A percentile compares a stretch with the other conserved stretches of the same genome.
Evolutionary conservation across 2,329 filamentous ascomycete species (phyloP).

Genomic region (Dryadomyces quercivorus): DNA sequence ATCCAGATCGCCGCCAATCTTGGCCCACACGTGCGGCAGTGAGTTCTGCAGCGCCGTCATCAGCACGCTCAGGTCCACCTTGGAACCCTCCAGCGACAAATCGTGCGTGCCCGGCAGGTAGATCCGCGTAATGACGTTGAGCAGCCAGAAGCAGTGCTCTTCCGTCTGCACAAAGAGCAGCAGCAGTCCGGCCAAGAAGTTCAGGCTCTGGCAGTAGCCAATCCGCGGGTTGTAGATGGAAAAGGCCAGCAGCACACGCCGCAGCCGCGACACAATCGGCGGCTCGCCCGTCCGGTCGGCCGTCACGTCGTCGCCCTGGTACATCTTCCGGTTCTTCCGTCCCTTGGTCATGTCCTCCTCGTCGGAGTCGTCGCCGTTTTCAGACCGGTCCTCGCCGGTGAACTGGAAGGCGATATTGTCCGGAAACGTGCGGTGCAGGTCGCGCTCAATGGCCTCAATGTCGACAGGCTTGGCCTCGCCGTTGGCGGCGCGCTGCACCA

Average conservation of each 20-base stretch:
- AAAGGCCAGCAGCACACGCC: constrained; percentile 80
- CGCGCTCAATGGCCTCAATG: constrained; percentile 82
- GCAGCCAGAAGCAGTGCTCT: constrained; percentile 83
- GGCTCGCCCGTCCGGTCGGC: constrained; percentile 45
- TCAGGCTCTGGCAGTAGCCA: constrained; percentile 91
- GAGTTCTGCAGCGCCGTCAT: constrained; percentile 78
- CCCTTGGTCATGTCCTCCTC: background rate
- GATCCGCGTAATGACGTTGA: constrained; percentile 80
- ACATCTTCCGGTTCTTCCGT: background rate
- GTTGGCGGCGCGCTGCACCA: constrained; percentile 39
- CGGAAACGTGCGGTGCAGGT: constrained; percentile 86
- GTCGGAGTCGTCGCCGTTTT: constrained; percentile 12
- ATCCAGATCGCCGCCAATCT: constrained; percentile 55
- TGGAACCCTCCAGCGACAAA: constrained; percentile 78
- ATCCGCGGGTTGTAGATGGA: constrained; percentile 83
- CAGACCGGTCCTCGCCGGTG: constrained; percentile 14
- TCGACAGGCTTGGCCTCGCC: constrained; percentile 55
- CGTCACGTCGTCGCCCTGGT: constrained; percentile 2
- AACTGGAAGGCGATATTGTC: constrained; percentile 82
- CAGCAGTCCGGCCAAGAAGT: constrained; percentile 83
- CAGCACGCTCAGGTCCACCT: constrained; percentile 85
- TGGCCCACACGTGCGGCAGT: constrained; percentile 74
- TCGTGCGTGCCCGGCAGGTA: constrained; percentile 90
- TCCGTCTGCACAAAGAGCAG: constrained; percentile 80
- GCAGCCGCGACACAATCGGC: constrained; percentile 66